Base-by-base conservation (phyloP, 2,329 filamentous ascomycete genomes). In the Pseudogymnoascus sp. region DNA sequence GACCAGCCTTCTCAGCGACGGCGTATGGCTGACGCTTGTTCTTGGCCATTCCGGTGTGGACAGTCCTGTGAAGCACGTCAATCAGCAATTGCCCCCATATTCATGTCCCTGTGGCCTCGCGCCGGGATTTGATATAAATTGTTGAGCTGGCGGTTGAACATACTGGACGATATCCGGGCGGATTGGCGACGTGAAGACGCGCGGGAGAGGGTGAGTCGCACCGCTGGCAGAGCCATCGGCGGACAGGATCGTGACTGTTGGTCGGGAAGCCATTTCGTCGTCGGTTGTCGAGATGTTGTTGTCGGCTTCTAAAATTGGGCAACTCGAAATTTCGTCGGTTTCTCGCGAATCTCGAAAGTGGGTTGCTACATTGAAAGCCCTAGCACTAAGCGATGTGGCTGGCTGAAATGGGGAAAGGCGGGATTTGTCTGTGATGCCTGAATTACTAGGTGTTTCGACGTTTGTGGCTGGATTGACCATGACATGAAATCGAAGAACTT, bases 1-100 rank as follows among this genome's bases (percentile, higher is more conserved):
- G 94, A 84, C 94, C 94, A 77, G 94, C 94, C 90, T 99, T 99
- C 89, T 97, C 93, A 88, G 91, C 96, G 85, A 99, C 94, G 75
- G 94, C 87, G 80, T 99, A 99, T 72, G 94, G 92, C 83, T 99
- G 94, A 79, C 94, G 89, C 88, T 96, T 97, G 88, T 99, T 99
- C 91, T 99, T 99, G 78, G 93, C 93, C 85, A 99, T 95, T 75
- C 94, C 94, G 75, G 91, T 96, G 88, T 99, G 94, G 75, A 97
- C 86, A 70, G 79, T 79, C 77, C 82, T 84, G 72, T 71, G 69
- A 60, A 65, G 35, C 38, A 58, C 33, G 28, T 37, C 30, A 37
- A 58, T 61, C 37, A 62, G 58, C 35, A 37, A 37, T 50, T 37
- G 47, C 15, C 43, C 59, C 41, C 35, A 28, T n/a, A 25, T 38